Conservation (phyloP, 2,329 filamentous ascomycete species). For the Colletotrichum zoysiae region DNA sequence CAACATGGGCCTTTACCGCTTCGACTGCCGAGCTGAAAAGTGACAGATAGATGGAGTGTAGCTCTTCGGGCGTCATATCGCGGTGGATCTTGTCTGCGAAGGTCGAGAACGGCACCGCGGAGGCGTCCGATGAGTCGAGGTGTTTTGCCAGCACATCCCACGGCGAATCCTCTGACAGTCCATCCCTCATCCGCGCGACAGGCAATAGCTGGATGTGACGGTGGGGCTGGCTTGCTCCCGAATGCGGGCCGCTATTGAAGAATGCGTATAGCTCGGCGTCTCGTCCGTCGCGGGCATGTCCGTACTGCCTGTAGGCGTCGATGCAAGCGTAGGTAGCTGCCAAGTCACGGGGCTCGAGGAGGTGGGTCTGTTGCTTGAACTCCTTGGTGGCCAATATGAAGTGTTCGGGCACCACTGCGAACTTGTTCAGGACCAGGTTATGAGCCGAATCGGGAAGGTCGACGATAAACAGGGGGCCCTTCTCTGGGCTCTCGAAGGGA, state of each 20-base stretch:
- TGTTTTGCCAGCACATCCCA: slow-evolving; percentile 66
- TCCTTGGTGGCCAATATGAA: slow-evolving; percentile 77
- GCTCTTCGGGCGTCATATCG: slow-evolving; percentile 51
- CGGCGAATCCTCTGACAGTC: slow-evolving; percentile 51
- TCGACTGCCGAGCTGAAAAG: slow-evolving; percentile 61
- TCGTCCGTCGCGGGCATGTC: slow-evolving; percentile 44
- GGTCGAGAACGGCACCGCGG: slow-evolving; percentile 57
- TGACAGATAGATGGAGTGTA: slow-evolving; percentile 59
- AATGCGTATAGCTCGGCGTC: slow-evolving; percentile 69
- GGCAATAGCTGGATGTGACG: slow-evolving; percentile 80
- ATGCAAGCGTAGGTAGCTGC: slow-evolving; percentile 73
- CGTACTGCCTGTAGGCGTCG: slow-evolving; percentile 61
- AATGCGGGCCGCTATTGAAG: slow-evolving; percentile 77
- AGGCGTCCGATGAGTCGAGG: slow-evolving; percentile 44
- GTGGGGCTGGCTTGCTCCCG: slow-evolving; percentile 79
- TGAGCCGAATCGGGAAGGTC: slow-evolving; percentile 63
- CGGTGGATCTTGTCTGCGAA: slow-evolving; percentile 57
- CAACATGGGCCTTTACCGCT: slow-evolving; percentile 50
- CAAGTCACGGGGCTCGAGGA: slow-evolving; percentile 72
- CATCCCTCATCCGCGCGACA: slow-evolving; percentile 71
- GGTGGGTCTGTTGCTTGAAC: slow-evolving; percentile 73
- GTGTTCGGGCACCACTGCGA: slow-evolving; percentile 77
- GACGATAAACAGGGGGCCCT: slow-evolving; percentile 66
- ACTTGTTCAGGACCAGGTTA: slow-evolving; percentile 80
- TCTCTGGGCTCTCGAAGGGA: slow-evolving; percentile 73